These are phyloP conservation scores for Lodderomyces orthopsilosis DNA, from an alignment of 1,139 yeast species.

Conservation along the genomic window DNA sequence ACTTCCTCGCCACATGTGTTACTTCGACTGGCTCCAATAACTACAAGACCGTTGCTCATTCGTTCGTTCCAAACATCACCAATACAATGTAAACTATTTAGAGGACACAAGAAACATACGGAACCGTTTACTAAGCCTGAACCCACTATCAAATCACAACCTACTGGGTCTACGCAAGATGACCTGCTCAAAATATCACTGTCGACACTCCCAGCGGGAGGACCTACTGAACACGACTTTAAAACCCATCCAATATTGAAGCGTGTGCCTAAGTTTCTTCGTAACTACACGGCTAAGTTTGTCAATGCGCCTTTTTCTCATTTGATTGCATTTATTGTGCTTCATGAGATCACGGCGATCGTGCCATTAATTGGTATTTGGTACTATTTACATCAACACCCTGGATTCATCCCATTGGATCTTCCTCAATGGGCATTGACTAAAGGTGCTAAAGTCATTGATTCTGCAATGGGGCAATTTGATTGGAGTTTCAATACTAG, in stretches of 20 bases:
- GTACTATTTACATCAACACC: conserved; percentile 63
- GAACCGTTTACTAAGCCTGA: not conserved
- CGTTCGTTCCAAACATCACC: conserved; percentile 2
- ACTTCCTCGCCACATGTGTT: not conserved
- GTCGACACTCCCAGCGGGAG: conserved; percentile 4
- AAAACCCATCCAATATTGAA: conserved; percentile 33
- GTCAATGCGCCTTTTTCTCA: conserved; percentile 65
- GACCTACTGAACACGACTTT: conserved; percentile 9
- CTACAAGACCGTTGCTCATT: not conserved
- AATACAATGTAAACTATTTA: conserved; percentile 2
- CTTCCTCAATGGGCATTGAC: conserved; percentile 65
- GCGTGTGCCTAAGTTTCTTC: conserved; percentile 47
- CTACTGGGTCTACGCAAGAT: not conserved
- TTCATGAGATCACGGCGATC: conserved; percentile 87
- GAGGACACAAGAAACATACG: not conserved
- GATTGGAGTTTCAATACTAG: conserved; percentile 40
- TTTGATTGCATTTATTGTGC: conserved; percentile 66
- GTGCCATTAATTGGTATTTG: conserved; percentile 75
- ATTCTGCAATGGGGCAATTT: conserved; percentile 36
- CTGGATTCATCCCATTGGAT: conserved; percentile 44
- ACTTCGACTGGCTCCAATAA: not conserved
- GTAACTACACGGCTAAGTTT: conserved; percentile 49
- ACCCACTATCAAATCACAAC: not conserved
- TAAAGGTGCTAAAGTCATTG: conserved; percentile 60
- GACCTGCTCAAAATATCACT: not conserved